These are phyloP conservation scores for Orbilia quercus DNA, from an alignment of 2,329 filamentous ascomycete genomes.

Conservation along the genomic window DNA sequence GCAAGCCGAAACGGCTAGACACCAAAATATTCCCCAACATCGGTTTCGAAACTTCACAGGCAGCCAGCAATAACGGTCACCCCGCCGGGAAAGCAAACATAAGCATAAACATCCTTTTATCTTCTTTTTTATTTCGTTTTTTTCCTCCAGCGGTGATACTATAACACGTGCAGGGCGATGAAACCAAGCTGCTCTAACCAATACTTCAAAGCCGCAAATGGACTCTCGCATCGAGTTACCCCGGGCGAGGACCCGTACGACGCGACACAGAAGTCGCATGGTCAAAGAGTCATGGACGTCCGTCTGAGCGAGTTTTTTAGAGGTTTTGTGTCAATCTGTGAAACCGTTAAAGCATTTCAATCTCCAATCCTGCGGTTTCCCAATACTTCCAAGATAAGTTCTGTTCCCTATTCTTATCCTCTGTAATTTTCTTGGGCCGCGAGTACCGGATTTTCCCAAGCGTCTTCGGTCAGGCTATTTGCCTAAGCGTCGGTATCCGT, in stretches of 20 bases:
- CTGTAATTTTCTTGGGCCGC: conserved; percentile 29
- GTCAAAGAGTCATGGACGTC: conserved; percentile 28
- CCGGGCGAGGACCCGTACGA: conserved; percentile 40
- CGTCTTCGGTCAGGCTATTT: conserved; percentile 3
- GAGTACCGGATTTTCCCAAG: conserved; percentile 18
- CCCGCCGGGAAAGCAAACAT: conserved; percentile 5
- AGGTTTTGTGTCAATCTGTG: conserved; percentile 41
- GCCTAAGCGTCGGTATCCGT: conserved; percentile 28
- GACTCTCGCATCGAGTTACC: conserved; percentile 49
- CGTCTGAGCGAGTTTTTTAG: conserved; percentile 40
- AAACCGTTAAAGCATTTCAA: conserved; percentile 34
- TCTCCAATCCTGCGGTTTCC: conserved; percentile 37
- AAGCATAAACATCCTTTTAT: conserved; percentile 6
- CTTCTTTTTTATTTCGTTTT: conserved; percentile 11
- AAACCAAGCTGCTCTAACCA: conserved; percentile 47
- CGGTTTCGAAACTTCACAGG: conserved; percentile 20
- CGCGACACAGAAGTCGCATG: conserved; percentile 50
- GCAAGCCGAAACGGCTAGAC: conserved; percentile 31
- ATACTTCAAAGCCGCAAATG: conserved; percentile 33
- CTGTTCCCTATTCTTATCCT: conserved; percentile 14
- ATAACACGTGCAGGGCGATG: conserved; percentile 56
- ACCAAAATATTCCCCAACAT: conserved; percentile 26
- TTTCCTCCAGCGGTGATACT: conserved; percentile 39
- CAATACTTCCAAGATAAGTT: conserved; percentile 13
- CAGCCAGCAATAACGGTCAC: conserved; percentile 12